Evolutionary conservation across 805 yeast species (phyloP), one percentile per base, ranked within the genome.

Genomic region (Sugiyamaella boreocaroliniensis): DNA sequence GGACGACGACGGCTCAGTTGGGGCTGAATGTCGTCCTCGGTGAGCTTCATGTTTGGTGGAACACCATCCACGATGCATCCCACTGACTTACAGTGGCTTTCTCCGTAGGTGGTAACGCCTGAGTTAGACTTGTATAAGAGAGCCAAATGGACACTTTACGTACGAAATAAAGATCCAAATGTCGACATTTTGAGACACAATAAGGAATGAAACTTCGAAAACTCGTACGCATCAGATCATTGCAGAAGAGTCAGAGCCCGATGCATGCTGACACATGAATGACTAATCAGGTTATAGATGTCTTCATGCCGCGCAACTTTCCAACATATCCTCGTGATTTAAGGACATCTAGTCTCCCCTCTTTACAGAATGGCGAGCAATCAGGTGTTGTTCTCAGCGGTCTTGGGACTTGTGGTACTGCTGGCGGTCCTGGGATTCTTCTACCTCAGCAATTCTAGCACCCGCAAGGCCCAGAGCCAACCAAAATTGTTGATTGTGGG

Each of bases 31-130:
- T 93, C 98, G 4, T 74, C 81, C 70, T 88, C 97, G 15, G 85
- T 78, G 50, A 93, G 78, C 7, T 81, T 77, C 80, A 93, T 76
- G 32, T 96, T 96, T 29, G 99, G 97, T 29, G 99, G 99, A 43
- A 89, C 93, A 54, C 99, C 99, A 62, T 93, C 99, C 41, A 93
- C 97, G 56, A 93, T 93, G 72, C 98, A 93, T 32, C 99, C 99
- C 43, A 93, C 99, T 9, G 96, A 87, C 64, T 82, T 86, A 75
- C 99, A 93, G 74, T 93, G 99, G 8, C 97, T 89, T 69, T 93
- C 99, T 60, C 99, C 99, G 76, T 89, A 92, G 29, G 99, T 92
- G 58, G 98, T 92, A 60, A 92, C 98, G 52, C 53, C 51, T 49
- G 22, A 19, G 11, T 43, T 29, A 19, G 45, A 22, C 16, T 16